Evolutionary conservation across 2,329 filamentous ascomycete species (phyloP).

Genomic region (Orbilia brochopaga): DNA sequence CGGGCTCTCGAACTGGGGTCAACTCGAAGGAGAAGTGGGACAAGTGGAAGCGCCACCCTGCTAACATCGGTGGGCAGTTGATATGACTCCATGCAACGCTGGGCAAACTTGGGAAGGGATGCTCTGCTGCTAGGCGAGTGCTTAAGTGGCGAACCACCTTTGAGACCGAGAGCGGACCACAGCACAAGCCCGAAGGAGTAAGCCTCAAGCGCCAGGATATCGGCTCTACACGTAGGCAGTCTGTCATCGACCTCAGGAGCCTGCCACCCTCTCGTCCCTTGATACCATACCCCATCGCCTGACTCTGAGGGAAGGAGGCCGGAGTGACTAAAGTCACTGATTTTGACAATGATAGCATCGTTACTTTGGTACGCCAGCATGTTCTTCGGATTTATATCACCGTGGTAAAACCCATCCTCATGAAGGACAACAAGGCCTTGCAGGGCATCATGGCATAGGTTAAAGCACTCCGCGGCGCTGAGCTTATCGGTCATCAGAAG

Average conservation of each 20-base stretch:
- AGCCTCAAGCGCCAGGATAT: constrained; percentile 38
- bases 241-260: constrained; percentile 32
- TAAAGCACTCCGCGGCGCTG: constrained; percentile 21
- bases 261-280: constrained; percentile 46
- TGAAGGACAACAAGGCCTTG: constrained; percentile 38
- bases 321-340: constrained; percentile 46
- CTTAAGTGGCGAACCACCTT: constrained; percentile 21
- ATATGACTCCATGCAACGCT: constrained; percentile 32
- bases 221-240: constrained; percentile 22
- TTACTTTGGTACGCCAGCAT: constrained; percentile 43
- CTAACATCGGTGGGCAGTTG: constrained; percentile 19
- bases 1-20: constrained; percentile 19
- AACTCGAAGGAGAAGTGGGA: constrained; percentile 21
- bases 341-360: constrained; percentile 37
- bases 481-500: constrained; percentile 27
- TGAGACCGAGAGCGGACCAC: constrained; percentile 34
- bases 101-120: constrained; percentile 31
- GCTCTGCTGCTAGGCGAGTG: constrained; percentile 3
- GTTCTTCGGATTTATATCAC: constrained; percentile 47
- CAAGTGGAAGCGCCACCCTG: constrained; percentile 8
- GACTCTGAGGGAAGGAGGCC: constrained; percentile 28
- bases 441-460: constrained; percentile 39
- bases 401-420: constrained; percentile 33
- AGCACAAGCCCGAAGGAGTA: constrained; percentile 42
- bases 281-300: constrained; percentile 40